Base-by-base conservation (phyloP, 1,139 yeast species). In the Pichia norvegensis region DNA sequence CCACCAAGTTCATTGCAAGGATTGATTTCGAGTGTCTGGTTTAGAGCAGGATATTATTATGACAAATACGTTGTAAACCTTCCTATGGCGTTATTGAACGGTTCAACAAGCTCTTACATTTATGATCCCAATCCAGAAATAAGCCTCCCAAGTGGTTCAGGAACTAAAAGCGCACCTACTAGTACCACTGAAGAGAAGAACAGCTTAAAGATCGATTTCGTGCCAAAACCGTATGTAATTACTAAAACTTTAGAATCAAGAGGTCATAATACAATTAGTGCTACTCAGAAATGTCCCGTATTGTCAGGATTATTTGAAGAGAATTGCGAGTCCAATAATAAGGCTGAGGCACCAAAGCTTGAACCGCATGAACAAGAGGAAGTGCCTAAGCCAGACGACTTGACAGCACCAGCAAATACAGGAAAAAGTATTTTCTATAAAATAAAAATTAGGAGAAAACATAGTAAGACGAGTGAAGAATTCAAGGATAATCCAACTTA, bases 21-120 rank as follows among this genome's bases (percentile, higher is more conserved):
- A 5, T 45, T 33, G 14, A 37, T 53, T 11, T 10, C 45, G 3
- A 55, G 51, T 25, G 38, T 55, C 3, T 60, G 64, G 65, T 38
- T 51, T 14, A 51, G 65, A 43, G 53, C 65, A 1, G 63, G 52
- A 33, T 63, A 62, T 41, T 58, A 57, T 42, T 62, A 60, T 47
- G 61, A 60, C 44, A 49, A 60, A 37, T 58, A 57, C 39, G 33
- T 58, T 13, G 47, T 59, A 13, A 60, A 62, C 45, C 53, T 55
- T 25, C 63, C 62, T 0, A 22, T 42, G 4, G 21, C 38, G 46
- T 19, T 60, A 51, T 33, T 35, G 14, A 45, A 44, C 22, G 46
- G 49, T 10, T 39, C 47, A 3, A 16, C 21, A 16, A 29, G 19
- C 36, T 41, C 45, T 21, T 47, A 47, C 21, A 6, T 13, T 5